Evolutionary conservation across 306 rosid species (phyloP).

Genomic region (apple (Malus domestica)): ASM211411v1 NC_041790.1:18823501-18824000

Average conservation of each 20-base stretch:
- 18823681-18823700: slow-evolving; percentile 6
- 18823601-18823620: slow-evolving; percentile 3
- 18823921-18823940: too few species aligned
- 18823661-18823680: slow-evolving; percentile 18
- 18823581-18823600: slow-evolving; percentile 37
- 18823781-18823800: background rate
- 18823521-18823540: background rate
- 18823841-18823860: too few species aligned
- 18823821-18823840: too few species aligned
- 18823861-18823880: too few species aligned
- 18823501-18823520: background rate
- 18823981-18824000: too few species aligned
- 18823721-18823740: slow-evolving; percentile 16
- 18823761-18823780: slow-evolving; percentile 11
- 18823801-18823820: background rate
- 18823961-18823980: too few species aligned
- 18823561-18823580: slow-evolving; percentile 22
- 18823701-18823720: slow-evolving; percentile 12
- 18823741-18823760: slow-evolving; percentile 23
- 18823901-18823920: too few species aligned
- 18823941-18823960: too few species aligned
- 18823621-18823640: slow-evolving; percentile 5
- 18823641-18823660: slow-evolving; percentile 9
- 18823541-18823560: slow-evolving; percentile 15
- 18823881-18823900: too few species aligned